A percentile compares a stretch with the other conserved stretches of the same genome.
Evolutionary conservation across 371 early-diverging fungal species (phyloP).

Genomic region (Capillidium heterosporum): DNA sequence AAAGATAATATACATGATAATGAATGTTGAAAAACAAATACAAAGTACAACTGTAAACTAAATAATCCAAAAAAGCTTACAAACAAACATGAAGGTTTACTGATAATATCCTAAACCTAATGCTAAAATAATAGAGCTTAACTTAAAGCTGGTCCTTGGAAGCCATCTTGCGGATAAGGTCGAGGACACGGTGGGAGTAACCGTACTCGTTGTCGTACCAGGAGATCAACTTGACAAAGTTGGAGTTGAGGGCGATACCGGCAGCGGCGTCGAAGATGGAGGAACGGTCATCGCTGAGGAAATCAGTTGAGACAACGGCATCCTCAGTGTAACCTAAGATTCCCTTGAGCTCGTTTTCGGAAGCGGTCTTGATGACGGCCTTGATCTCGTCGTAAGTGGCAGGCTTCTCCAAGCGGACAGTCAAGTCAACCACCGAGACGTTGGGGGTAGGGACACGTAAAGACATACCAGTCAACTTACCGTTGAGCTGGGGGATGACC

Average conservation of each 20-base stretch:
- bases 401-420: conserved; percentile 74
- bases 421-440: conserved; percentile 98
- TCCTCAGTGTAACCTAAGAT: conserved; percentile 94
- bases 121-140: no score
- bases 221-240: conserved; percentile 95
- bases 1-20: no score
- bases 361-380: conserved; percentile 60
- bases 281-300: conserved; percentile 77
- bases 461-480: conserved; percentile 97
- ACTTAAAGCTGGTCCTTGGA: conserved; percentile 20
- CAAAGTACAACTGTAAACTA: no score
- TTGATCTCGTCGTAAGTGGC: conserved; percentile 86
- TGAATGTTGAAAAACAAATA: no score
- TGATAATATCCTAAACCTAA: no score
- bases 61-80: no score
- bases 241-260: conserved; percentile 88
- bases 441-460: conserved; percentile 96
- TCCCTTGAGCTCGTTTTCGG: conserved; percentile 70
- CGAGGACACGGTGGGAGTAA: conserved; percentile 86
- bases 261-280: conserved; percentile 96
- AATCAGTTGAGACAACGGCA: conserved; percentile 94
- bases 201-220: conserved; percentile 94
- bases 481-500: conserved; percentile 92
- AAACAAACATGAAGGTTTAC: no score
- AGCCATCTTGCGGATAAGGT: conserved; percentile 67